A percentile compares a stretch with the other conserved stretches of the same genome.
Conservation (phyloP, 2,329 filamentous ascomycete genomes). For the Calonectria hongkongensis region DNA sequence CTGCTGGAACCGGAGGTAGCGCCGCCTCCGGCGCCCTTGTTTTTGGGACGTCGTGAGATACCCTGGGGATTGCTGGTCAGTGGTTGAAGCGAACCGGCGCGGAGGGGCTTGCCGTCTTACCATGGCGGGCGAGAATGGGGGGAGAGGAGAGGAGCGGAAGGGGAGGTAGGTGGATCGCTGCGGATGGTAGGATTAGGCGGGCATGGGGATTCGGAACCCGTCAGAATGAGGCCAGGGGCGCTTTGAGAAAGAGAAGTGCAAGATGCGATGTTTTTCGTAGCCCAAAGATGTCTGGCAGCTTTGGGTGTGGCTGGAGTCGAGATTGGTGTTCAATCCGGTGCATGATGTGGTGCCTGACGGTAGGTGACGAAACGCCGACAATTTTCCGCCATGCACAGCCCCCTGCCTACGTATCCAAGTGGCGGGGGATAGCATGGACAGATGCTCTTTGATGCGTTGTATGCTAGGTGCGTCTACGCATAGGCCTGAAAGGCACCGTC, state of each 20-base stretch:
- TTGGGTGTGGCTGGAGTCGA: constrained; percentile 56
- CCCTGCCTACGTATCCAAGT: constrained; percentile 54
- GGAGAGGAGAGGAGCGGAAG: constrained; percentile 44
- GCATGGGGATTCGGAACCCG: constrained; percentile 52
- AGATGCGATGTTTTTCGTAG: constrained; percentile 51
- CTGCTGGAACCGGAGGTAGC: constrained; percentile 62
- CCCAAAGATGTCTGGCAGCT: constrained; percentile 49
- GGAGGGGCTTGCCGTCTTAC: constrained; percentile 54
- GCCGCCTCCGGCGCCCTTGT: constrained; percentile 62
- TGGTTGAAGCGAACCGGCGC: constrained; percentile 43
- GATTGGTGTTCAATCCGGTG: constrained; percentile 49
- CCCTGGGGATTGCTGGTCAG: constrained; percentile 53
- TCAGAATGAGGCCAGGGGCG: constrained; percentile 34
- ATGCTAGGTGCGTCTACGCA: constrained; percentile 9
- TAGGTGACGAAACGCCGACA: constrained; percentile 60
- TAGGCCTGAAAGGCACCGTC: background rate
- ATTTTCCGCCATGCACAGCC: constrained; percentile 60
- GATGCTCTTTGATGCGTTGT: constrained; percentile 30
- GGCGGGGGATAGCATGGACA: constrained; percentile 45
- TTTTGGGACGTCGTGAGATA: constrained; percentile 65
- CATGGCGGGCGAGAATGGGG: constrained; percentile 55
- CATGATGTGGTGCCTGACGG: constrained; percentile 59
- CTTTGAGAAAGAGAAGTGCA: constrained; percentile 40
- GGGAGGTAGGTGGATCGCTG: constrained; percentile 42
- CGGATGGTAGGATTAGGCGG: constrained; percentile 45